A percentile compares a stretch with the other conserved stretches of the same genome.
phyloP scores from a whole-genome alignment of 2,329 filamentous ascomycete genomes.

The Stemphylium beticola region DNA sequence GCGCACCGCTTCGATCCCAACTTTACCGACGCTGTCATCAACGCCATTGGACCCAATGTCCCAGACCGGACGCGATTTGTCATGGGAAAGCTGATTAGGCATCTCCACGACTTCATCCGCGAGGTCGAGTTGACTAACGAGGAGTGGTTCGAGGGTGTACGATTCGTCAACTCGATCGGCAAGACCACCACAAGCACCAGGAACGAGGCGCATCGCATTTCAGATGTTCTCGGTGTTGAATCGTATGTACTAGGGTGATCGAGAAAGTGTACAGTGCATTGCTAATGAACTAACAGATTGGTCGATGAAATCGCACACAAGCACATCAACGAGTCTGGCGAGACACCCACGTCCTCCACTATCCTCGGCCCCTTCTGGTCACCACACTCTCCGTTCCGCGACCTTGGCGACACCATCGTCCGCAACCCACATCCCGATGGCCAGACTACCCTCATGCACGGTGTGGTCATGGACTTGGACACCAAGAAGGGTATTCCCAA shows the following conservation, averaged over 20 bases:
- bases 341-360: constrained; percentile 73
- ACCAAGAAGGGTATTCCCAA: constrained; percentile 70
- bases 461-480: constrained; percentile 67
- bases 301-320: constrained; percentile 72
- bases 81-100: constrained; percentile 68
- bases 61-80: constrained; percentile 69
- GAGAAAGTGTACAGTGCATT: neutral
- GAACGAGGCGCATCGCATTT: constrained; percentile 77
- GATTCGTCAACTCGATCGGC: constrained; percentile 77
- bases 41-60: constrained; percentile 74
- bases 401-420: constrained; percentile 70
- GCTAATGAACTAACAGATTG: constrained; percentile 52
- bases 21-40: constrained; percentile 76
- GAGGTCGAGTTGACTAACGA: constrained; percentile 78
- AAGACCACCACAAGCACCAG: constrained; percentile 70
- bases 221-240: constrained; percentile 76
- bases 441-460: constrained; percentile 71
- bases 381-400: constrained; percentile 74
- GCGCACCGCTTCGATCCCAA: constrained; percentile 70
- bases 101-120: constrained; percentile 79
- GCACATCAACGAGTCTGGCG: constrained; percentile 65
- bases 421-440: constrained; percentile 65
- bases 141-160: constrained; percentile 77
- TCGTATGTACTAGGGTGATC: constrained; percentile 56
- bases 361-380: constrained; percentile 83